Evolutionary conservation across 1,139 yeast genomes (phyloP).

Genomic region (Suhomyces chickasaworum): DNA sequence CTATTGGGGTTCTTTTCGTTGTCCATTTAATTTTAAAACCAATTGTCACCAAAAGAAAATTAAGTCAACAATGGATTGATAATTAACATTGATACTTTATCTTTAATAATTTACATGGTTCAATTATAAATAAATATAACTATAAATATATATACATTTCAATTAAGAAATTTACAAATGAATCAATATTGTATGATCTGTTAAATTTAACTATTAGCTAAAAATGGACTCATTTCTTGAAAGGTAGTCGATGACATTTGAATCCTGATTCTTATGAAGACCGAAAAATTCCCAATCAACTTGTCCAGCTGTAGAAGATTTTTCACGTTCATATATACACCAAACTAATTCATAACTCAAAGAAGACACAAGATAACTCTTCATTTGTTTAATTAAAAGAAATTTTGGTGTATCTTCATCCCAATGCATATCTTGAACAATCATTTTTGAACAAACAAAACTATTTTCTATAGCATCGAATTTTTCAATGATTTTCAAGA

Average conservation of each 20-base stretch:
- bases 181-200: not conserved
- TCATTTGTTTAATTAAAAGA: slow-evolving; percentile 39
- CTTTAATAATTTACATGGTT: not conserved
- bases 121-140: too few relatives aligned
- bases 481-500: slow-evolving; percentile 33
- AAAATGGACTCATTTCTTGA: slow-evolving; percentile 20
- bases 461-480: slow-evolving; percentile 27
- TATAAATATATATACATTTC: too few relatives aligned
- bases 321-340: slow-evolving; percentile 37
- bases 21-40: slow-evolving; percentile 31
- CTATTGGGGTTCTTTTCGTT: slow-evolving; percentile 55
- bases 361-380: slow-evolving; percentile 42
- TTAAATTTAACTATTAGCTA: too few relatives aligned
- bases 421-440: slow-evolving; percentile 1
- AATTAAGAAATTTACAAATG: not conserved
- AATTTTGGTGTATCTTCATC: slow-evolving; percentile 21
- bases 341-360: slow-evolving; percentile 46
- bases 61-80: slow-evolving; percentile 27
- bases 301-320: slow-evolving; percentile 8
- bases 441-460: slow-evolving; percentile 13
- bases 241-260: slow-evolving; percentile 27
- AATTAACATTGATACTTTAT: not conserved
- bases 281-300: slow-evolving; percentile 37
- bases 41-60: slow-evolving; percentile 24
- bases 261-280: slow-evolving; percentile 21